Base-by-base conservation (phyloP, 177 flowering plant genomes). In the Vitis hybrid region DNA sequence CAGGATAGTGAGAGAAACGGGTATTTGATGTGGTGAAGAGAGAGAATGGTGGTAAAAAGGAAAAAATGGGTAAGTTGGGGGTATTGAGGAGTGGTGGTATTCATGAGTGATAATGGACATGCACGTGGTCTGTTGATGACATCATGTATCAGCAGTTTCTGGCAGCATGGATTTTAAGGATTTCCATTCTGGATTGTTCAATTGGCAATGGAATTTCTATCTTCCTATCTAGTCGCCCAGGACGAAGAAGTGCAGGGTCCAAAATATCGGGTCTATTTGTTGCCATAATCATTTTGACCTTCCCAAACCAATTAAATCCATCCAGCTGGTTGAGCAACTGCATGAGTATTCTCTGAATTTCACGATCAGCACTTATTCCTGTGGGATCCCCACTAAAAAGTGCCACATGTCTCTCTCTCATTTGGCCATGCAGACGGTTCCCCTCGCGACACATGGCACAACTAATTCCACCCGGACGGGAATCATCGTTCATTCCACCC, bases 281-380 rank as follows among this genome's bases (percentile, higher is more conserved):
- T 3, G 98, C 99, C 98, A 93, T 91, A 17, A 93, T 95, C 94
- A 93, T 91, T 84, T 93, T 95, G 19, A 92, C 99, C 98, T 95
- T 90, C 30, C 99, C 98, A 58, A 91, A 89, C 75, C 80, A 83
- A 73, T 93, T 93, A 85, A 95, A 93, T 13, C 99, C 99, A 84
- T 95, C 99, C 60, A 93, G 91, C 82, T 95, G 98, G 78, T 91
- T 93, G 17, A 95, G 92, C 60, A 95, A 75, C 76, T 95, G 97
- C 97, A 95, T 89, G 18, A 95, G 75, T 60, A 94, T 91, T 75
- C 98, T 88, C 48, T 93, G 98, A 50, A 95, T 89, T 78, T 95
- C 98, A 76, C 97, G 92, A 49, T 95, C 99, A 60, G 98, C 94
- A 77, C 97, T 89, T 48, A 94, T 90, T 64, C 19, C 1, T 18